Conservation (phyloP, 352 stramenopile genomes). For the Pythium chondricola region DNA sequence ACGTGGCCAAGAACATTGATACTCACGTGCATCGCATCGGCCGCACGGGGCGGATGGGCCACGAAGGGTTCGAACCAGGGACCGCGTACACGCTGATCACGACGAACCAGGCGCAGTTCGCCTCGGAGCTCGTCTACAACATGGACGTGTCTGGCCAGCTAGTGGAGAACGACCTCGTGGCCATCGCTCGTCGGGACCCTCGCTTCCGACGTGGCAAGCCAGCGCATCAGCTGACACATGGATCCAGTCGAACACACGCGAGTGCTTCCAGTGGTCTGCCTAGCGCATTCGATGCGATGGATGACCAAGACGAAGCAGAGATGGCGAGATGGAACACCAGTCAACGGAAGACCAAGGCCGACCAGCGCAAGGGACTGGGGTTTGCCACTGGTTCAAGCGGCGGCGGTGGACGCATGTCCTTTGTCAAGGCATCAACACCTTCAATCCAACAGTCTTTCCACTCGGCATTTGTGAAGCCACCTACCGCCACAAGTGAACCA, state of each 20-base stretch:
- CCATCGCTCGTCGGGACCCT: conserved; percentile 41
- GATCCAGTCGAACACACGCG: neutral
- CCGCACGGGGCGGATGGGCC: conserved; percentile 79
- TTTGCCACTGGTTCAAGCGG: conserved; percentile 26
- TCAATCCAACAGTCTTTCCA: conserved; percentile 14
- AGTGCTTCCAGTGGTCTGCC: no score
- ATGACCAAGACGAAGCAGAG: conserved; percentile 44
- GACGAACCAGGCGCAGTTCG: conserved; percentile 63
- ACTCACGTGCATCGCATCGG: conserved; percentile 88
- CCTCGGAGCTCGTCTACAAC: conserved; percentile 75
- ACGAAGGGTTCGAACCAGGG: conserved; percentile 70
- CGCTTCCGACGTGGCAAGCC: conserved; percentile 42
- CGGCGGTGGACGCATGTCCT: conserved; percentile 2
- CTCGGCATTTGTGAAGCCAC: conserved; percentile 34
- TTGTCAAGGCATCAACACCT: conserved; percentile 7
- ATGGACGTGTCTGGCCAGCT: conserved; percentile 72
- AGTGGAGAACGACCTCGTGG: conserved; percentile 45
- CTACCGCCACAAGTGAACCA: conserved; percentile 4
- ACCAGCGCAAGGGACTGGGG: conserved; percentile 65
- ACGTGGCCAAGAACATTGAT: conserved; percentile 90
- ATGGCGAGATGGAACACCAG: conserved; percentile 55
- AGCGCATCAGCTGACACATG: neutral
- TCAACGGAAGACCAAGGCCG: conserved; percentile 46
- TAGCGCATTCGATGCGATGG: no score
- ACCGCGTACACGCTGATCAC: conserved; percentile 83